Percentiles rank a stretch among this genome's conserved stretches.
Conservation (phyloP, 352 stramenopile species). For the Globisporangium ultimum region DNA sequence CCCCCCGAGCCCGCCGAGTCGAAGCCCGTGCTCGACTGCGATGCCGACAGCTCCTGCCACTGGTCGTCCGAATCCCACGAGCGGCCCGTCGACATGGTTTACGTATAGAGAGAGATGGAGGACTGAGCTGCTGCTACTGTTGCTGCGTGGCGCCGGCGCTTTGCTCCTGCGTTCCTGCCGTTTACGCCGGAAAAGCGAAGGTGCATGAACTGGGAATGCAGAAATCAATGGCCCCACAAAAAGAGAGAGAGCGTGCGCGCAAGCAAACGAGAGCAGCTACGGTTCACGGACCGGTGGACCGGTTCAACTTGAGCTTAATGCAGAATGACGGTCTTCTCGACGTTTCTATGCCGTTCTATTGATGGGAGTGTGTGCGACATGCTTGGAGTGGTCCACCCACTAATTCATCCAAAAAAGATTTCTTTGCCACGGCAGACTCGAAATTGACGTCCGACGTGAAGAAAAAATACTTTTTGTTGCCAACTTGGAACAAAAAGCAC, state of each 20-base stretch:
- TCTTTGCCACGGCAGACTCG: neutral
- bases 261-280: neutral
- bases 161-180: neutral
- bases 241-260: neutral
- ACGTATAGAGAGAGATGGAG: neutral
- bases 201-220: neutral
- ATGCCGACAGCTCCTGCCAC: constrained; percentile 65
- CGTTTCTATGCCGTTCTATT: constrained; percentile 9
- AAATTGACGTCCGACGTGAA: neutral
- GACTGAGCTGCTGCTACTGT: constrained; percentile 4
- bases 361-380: neutral
- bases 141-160: neutral
- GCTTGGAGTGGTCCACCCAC: neutral
- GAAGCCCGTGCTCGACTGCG: constrained; percentile 25
- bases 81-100: constrained; percentile 32
- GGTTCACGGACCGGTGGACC: neutral
- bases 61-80: constrained; percentile 75
- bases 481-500: neutral
- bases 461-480: neutral
- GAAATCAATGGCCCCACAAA: neutral
- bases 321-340: constrained; percentile 4
- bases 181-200: neutral
- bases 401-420: neutral
- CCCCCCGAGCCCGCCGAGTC: constrained; percentile 40
- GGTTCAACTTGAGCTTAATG: neutral